Conservation (phyloP, 208 protist genomes). For the Naegleria fowleri region DNA sequence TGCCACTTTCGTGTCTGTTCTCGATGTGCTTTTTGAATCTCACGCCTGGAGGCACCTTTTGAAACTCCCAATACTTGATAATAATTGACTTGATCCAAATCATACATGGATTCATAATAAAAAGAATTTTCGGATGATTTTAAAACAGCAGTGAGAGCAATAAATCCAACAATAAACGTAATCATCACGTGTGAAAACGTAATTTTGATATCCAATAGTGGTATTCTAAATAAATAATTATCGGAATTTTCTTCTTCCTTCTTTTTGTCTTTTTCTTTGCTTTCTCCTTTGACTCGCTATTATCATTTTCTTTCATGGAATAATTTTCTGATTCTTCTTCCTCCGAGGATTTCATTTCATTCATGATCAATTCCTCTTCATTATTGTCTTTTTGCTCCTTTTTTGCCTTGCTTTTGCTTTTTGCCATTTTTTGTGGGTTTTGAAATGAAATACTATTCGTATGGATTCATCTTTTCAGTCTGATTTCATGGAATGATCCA, state of each 20-base stretch:
- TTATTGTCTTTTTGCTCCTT: too few species aligned
- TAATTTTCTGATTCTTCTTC: background rate
- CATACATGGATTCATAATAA: background rate
- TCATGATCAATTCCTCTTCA: background rate
- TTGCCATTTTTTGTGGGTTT: too few species aligned
- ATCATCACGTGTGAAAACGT: background rate
- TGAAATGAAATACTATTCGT: too few species aligned
- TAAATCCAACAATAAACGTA: background rate
- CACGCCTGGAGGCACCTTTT: too few species aligned
- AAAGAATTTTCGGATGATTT: slow-evolving; percentile 8
- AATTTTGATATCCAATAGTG: background rate
- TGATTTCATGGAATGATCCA: too few species aligned
- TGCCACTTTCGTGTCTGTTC: background rate
- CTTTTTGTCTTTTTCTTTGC: background rate
- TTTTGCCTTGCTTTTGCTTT: too few species aligned
- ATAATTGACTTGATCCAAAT: slow-evolving; percentile 23
- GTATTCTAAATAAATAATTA: background rate
- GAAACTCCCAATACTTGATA: background rate
- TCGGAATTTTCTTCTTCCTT: background rate
- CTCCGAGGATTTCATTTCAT: background rate
- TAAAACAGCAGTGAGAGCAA: background rate
- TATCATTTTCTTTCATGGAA: background rate
- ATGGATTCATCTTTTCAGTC: too few species aligned
- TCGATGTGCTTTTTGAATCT: background rate
- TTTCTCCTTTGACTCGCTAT: background rate